Base-by-base conservation (phyloP, 495 filamentous ascomycete genomes). In the Physcia stellaris region DNA sequence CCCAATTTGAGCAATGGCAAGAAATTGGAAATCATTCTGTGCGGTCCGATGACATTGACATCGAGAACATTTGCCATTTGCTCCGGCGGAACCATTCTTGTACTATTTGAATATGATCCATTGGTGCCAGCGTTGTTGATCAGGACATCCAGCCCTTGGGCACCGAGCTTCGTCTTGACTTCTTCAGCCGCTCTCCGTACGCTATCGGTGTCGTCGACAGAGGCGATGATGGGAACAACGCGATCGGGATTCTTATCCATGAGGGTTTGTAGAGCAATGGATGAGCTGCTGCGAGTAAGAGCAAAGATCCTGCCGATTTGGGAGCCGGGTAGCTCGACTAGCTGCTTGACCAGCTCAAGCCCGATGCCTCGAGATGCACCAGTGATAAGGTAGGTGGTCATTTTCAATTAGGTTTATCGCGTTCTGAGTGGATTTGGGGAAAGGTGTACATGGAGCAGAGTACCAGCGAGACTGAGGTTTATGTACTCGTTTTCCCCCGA, bases 91-190 rank as follows among this genome's bases (percentile, higher is more conserved):
- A 6, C 22, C 11, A 12, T 40, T 41, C 54, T n/a, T 16, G 26
- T 27, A 44, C 52, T 54, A 26, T n/a, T 10, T 18, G 1, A 10
- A 17, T 20, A 20, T 11, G 23, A 35, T 18, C 40, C 35, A 21
- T 24, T 20, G 4, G 17, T 40, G 2, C 64, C 70, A 0, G 58
- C 69, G 43, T 73, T 71, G 42, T 70, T 69, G 28, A 75, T 64
- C 16, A 77, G 47, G 29, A 65, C 58, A 42, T 75, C 71, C 1
- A 75, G 57, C 0, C 50, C 57, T 30, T 63, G 62, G 12, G 56
- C 60, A 4, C 54, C 55, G n/a, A n/a, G n/a, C 16, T 52, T 48
- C 3, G 49, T 32, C 12, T 58, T 54, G 1, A 63, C 60, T 19
- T 53, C 35, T 3, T 45, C 44, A 0, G 52, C 63, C 3, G 67